Base-by-base conservation (phyloP, 2,329 filamentous ascomycete species). In the Clonostachys rosea region DNA sequence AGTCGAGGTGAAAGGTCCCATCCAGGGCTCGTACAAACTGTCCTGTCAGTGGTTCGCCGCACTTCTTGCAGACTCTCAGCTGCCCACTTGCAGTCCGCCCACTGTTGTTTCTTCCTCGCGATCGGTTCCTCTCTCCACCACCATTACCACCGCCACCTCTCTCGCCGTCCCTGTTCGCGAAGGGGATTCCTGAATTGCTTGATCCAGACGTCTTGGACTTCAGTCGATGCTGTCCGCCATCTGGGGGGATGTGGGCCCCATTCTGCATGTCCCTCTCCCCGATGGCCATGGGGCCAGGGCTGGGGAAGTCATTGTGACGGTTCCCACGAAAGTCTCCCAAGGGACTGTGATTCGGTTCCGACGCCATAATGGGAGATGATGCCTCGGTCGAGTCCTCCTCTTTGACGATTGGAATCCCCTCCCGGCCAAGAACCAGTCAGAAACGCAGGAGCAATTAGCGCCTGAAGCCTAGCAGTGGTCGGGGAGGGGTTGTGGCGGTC, bases 21-120 rank as follows among this genome's bases (percentile, higher is more conserved):
- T 91, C 90, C 47, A 99, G 71, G 42, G 94, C 94, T 59, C 94
- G 83, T 54, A 99, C 94, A 64, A 97, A 99, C 68, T 99, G 94
- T 40, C 94, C 94, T 2, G 90, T 95, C 64, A 99, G 75, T 47
- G 86, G 78, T 65, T 92, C 87, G 53, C 84, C 84, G 63, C 94
- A 99, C 68, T 96, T 96, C 60, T 90, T 91, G 69, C 89, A 92
- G 37, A 80, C 73, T 54, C 87, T 80, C 50, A 79, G 63, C 54
- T 80, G 77, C 37, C 81, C 79, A 60, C 81, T 84, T 42, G 73
- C 70, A 46, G 75, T 75, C 56, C 81, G 73, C 44, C 76, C 74
- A 30, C 24, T 30, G 24, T 30, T 30, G 56, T 68, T 73, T 55
- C 76, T 71, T 42, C 69, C 73, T 57, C 76, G 70, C 49, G 81